A percentile compares a stretch with the other conserved stretches of the same genome.
Conservation (phyloP, 106 monocot species). For the Iris macrosiphon region DNA sequence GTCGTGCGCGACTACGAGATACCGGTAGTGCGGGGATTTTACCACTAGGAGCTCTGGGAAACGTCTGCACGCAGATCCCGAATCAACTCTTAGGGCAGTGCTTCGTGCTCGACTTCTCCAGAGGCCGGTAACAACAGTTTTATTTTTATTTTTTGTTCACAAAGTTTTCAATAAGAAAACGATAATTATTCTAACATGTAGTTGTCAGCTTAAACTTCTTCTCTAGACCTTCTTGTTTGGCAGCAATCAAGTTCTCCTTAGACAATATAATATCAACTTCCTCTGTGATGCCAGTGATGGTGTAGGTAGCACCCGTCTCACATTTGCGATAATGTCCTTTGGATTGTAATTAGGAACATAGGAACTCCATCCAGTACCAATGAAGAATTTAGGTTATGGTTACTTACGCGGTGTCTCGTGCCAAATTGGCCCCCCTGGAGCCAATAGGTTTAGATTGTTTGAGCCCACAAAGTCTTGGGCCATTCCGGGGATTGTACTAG, state of each 20-base stretch:
- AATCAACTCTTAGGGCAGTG: too few relatives aligned
- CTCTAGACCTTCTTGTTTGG: conserved; percentile 67
- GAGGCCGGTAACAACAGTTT: too few relatives aligned
- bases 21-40: too few relatives aligned
- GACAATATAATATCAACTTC: conserved; percentile 71
- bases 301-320: conserved; percentile 60
- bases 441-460: conserved; percentile 84
- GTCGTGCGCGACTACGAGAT: too few relatives aligned
- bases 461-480: conserved; percentile 91
- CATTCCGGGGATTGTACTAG: conserved; percentile 82
- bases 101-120: too few relatives aligned
- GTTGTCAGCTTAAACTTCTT: conserved; percentile 93
- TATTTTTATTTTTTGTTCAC: too few relatives aligned
- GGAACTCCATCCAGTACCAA: conserved; percentile 94
- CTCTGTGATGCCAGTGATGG: conserved; percentile 52
- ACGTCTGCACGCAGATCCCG: too few relatives aligned
- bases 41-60: too few relatives aligned
- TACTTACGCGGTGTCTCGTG: conserved; percentile 76
- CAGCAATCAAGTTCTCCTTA: conserved; percentile 68
- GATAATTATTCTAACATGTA: too few relatives aligned
- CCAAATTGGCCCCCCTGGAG: conserved; percentile 91
- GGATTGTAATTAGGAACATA: conserved; percentile 90
- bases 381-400: conserved; percentile 8
- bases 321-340: conserved; percentile 65
- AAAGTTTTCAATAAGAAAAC: too few relatives aligned